A percentile compares a stretch with the other conserved stretches of the same genome.
phyloP scores from a whole-genome alignment of 139 green algal species.

The Picocystis salinarum region DNA sequence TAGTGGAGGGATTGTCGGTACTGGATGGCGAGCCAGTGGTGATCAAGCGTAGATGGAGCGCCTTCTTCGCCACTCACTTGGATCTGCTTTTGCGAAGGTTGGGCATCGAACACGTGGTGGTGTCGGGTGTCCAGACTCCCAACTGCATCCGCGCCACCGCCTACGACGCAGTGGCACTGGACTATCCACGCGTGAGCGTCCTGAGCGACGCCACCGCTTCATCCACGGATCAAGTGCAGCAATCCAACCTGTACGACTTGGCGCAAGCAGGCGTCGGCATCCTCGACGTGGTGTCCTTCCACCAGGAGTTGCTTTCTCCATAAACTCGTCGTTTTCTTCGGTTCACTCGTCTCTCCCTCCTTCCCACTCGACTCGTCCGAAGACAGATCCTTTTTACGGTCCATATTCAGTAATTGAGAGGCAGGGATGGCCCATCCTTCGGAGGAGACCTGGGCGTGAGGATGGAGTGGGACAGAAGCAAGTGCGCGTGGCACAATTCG shows the following conservation, averaged over 20 bases:
- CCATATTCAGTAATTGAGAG: no score
- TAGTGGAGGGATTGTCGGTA: constrained; percentile 6
- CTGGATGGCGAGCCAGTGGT: constrained; percentile 19
- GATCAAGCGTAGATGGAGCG: constrained; percentile 44
- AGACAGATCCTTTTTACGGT: no score
- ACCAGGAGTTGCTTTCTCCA: no score
- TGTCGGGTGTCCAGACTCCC: constrained; percentile 49
- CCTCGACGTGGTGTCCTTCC: no score
- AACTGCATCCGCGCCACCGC: constrained; percentile 58
- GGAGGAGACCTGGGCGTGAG: no score
- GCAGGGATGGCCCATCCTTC: no score
- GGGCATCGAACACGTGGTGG: constrained; percentile 8
- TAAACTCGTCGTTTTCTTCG: no score
- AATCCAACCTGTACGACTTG: constrained; percentile 24
- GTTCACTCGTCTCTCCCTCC: no score
- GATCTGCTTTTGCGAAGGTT: constrained; percentile 32
- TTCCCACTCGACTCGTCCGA: no score
- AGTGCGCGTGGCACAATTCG: no score
- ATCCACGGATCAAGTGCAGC: constrained; percentile 22
- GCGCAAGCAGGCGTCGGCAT: no score
- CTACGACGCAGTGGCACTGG: constrained; percentile 39
- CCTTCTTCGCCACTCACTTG: constrained; percentile 37
- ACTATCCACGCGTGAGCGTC: constrained; percentile 37
- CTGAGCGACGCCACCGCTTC: constrained; percentile 39
- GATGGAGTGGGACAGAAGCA: no score